phyloP scores from a whole-genome alignment of 208 protist species.

The Angomonas deanei region DNA sequence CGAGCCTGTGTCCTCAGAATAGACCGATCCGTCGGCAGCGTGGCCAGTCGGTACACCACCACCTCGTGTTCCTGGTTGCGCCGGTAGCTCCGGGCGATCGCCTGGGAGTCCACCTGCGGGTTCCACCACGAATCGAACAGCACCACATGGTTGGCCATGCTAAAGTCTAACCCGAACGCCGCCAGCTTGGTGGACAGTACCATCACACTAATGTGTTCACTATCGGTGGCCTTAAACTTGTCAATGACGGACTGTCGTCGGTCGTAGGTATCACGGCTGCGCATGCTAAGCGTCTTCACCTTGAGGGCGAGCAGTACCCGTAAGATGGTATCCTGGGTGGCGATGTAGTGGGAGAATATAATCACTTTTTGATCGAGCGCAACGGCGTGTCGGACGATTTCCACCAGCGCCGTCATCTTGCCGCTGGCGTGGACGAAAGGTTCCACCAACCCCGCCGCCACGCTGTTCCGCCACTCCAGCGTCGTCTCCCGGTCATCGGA shows the following conservation, averaged over 20 bases:
- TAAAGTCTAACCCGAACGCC: conserved; percentile 98
- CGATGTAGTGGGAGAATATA: conserved; percentile 87
- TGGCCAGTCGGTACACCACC: conserved; percentile 95
- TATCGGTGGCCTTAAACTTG: conserved; percentile 52
- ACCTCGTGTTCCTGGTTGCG: conserved; percentile 96
- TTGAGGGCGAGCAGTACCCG: conserved; percentile 45
- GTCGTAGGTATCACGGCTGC: conserved; percentile 62
- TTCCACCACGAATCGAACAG: conserved; percentile 99
- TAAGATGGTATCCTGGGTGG: conserved; percentile 74
- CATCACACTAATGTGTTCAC: conserved; percentile 54
- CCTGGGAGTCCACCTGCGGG: conserved; percentile 97
- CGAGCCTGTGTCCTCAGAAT: conserved; percentile 60
- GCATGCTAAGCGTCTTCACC: conserved; percentile 51
- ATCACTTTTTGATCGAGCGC: conserved; percentile 64
- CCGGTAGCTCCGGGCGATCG: conserved; percentile 94
- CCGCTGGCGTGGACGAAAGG: conserved; percentile 61
- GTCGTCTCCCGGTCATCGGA: conserved; percentile 22
- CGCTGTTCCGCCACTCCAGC: conserved; percentile 14
- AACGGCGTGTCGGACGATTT: conserved; percentile 46
- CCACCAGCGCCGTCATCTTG: conserved; percentile 66
- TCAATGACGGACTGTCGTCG: conserved; percentile 44
- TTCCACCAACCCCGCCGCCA: conserved; percentile 23
- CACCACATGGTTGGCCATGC: conserved; percentile 97
- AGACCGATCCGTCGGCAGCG: conserved; percentile 39
- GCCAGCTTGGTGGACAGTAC: conserved; percentile 96